Conservation (phyloP, 139 green algal genomes). For the Coccomyxa sp. region DNA sequence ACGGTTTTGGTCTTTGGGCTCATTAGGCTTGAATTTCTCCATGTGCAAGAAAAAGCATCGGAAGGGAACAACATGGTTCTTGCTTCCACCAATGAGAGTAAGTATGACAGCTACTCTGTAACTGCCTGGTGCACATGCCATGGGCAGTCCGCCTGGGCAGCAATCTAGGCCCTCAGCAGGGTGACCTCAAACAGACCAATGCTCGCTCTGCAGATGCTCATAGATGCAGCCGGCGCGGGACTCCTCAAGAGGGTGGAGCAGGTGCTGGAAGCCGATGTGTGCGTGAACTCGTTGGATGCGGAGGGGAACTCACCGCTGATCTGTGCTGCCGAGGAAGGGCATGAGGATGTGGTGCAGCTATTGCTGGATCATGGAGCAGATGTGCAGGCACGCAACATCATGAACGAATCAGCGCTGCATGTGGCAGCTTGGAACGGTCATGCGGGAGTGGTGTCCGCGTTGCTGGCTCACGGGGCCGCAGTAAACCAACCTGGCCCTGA, state of each 20-base stretch:
- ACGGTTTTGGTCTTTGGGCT: too few relatives aligned
- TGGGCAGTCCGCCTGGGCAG: too few relatives aligned
- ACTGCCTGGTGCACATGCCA: too few relatives aligned
- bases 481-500: background rate
- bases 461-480: background rate
- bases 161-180: too few relatives aligned
- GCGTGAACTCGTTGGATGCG: background rate
- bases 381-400: background rate
- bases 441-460: background rate
- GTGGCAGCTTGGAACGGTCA: background rate
- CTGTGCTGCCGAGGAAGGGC: background rate
- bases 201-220: background rate
- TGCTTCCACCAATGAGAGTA: too few relatives aligned
- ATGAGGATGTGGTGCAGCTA: background rate
- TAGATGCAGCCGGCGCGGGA: background rate
- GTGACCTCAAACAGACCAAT: too few relatives aligned
- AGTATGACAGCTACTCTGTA: too few relatives aligned
- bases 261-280: background rate
- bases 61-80: too few relatives aligned
- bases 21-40: too few relatives aligned
- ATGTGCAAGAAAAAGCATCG: too few relatives aligned
- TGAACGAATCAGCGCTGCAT: background rate
- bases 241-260: background rate
- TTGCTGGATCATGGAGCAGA: background rate
- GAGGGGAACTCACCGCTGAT: background rate